These are phyloP conservation scores for Wickerhamiella kazuoi DNA, from an alignment of 805 yeast species.

Conservation along the genomic window DNA sequence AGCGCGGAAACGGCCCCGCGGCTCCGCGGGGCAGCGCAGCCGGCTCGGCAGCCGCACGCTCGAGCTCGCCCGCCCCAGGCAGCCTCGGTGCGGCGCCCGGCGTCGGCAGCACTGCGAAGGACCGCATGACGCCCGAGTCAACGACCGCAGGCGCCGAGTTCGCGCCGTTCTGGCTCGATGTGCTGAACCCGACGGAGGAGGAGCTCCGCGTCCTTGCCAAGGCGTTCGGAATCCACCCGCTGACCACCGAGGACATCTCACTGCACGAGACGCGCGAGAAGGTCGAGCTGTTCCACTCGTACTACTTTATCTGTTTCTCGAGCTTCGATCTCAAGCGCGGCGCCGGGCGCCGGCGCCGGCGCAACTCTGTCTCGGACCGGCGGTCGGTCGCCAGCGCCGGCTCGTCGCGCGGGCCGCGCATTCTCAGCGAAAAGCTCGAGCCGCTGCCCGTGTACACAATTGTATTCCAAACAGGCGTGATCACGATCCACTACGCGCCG, in stretches of 20 bases:
- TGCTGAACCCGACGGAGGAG: constrained; percentile 83
- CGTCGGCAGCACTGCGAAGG: too few relatives aligned
- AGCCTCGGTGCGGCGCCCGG: too few relatives aligned
- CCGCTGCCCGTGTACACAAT: constrained; percentile 87
- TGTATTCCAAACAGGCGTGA: constrained; percentile 77
- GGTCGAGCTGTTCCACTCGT: constrained; percentile 79
- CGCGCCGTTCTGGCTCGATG: constrained; percentile 85
- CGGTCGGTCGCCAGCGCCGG: not conserved
- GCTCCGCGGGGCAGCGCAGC: too few relatives aligned
- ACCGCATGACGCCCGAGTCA: not conserved
- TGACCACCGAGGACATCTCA: constrained; percentile 88
- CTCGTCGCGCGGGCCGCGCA: not conserved
- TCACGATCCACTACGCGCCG: constrained; percentile 86
- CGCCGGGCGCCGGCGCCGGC: constrained; percentile 2
- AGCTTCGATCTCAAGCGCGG: constrained; percentile 46
- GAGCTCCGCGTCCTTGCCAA: constrained; percentile 86
- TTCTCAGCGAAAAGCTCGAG: constrained; percentile 34
- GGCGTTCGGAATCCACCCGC: constrained; percentile 87
- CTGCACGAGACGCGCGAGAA: constrained; percentile 90
- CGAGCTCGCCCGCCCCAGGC: too few relatives aligned
- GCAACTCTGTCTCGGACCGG: not conserved
- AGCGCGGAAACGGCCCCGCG: too few relatives aligned
- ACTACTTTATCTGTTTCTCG: constrained; percentile 81
- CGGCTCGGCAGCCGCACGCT: not conserved
- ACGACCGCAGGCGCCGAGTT: constrained; percentile 18